Percentiles rank a stretch among this genome's conserved stretches.
Evolutionary conservation across 495 filamentous ascomycete species (phyloP).

Genomic region (Xylaria bambusicola): DNA sequence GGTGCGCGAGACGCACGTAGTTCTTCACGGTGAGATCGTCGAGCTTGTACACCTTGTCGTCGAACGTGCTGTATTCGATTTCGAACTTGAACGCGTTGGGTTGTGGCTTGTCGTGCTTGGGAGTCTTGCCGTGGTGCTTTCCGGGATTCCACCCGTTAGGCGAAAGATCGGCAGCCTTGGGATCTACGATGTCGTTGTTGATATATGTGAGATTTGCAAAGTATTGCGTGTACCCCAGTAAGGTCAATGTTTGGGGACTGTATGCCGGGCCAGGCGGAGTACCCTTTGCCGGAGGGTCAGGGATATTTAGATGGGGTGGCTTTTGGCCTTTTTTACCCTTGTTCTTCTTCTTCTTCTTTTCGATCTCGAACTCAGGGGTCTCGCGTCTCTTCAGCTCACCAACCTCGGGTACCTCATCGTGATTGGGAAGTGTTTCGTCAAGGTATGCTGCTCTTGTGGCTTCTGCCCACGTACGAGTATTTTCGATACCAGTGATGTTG

Average conservation of each 20-base stretch:
- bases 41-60: constrained; percentile 73
- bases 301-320: constrained; percentile 63
- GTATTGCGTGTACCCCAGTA: constrained; percentile 83
- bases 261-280: constrained; percentile 88
- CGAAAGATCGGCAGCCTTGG: constrained; percentile 28
- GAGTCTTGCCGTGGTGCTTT: constrained; percentile 58
- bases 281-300: constrained; percentile 69
- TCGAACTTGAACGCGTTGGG: constrained; percentile 71
- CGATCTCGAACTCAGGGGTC: constrained; percentile 21
- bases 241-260: constrained; percentile 76
- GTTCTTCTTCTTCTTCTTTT: constrained; percentile 52
- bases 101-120: constrained; percentile 48
- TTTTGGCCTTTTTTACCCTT: constrained; percentile 52
- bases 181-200: constrained; percentile 62
- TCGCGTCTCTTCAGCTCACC: constrained; percentile 27
- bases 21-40: constrained; percentile 83
- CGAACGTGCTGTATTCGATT: constrained; percentile 81
- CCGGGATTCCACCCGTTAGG: constrained; percentile 50
- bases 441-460: constrained; percentile 13
- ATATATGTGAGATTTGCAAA: constrained; percentile 88
- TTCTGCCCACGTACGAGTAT: constrained; percentile 49
- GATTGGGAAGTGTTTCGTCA: not conserved
- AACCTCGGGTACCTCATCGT: constrained; percentile 10
- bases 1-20: constrained; percentile 73
- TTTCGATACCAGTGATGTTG: constrained; percentile 80